These are phyloP conservation scores for Carex kokanica DNA, from an alignment of 176 grass and related monocot genomes.

Conservation along the genomic window DNA sequence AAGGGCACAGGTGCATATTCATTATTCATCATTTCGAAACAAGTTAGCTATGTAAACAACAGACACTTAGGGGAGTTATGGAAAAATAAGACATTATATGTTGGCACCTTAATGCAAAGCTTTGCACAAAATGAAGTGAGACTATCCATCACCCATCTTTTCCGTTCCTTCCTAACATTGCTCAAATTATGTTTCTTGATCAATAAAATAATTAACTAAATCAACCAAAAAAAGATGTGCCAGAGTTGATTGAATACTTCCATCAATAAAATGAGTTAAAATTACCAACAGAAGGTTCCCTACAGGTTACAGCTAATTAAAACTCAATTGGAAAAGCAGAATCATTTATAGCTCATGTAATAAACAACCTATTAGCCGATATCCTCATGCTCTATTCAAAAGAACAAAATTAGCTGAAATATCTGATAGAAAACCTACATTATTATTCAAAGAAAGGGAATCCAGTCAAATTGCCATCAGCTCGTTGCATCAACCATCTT, in stretches of 20 bases:
- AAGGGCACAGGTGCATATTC: neutral
- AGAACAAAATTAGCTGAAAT: slow-evolving; percentile 5
- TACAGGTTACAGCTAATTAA: neutral
- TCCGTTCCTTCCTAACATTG: slow-evolving; percentile 32
- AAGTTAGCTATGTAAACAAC: neutral
- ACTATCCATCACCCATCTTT: slow-evolving; percentile 36
- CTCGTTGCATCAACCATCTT: slow-evolving; percentile 78
- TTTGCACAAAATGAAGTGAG: slow-evolving; percentile 33
- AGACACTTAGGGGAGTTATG: neutral
- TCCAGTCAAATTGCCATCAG: slow-evolving; percentile 34
- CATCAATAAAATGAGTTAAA: neutral
- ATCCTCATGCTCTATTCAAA: neutral
- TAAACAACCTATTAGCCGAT: neutral
- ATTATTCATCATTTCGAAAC: neutral
- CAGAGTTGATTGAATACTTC: neutral
- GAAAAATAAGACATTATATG: slow-evolving; percentile 4
- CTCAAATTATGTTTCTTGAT: slow-evolving; percentile 24
- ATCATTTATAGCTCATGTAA: neutral
- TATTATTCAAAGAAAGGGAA: slow-evolving; percentile 38
- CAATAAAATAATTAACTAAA: neutral
- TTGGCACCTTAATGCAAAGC: slow-evolving; percentile 29
- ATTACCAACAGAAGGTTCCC: neutral
- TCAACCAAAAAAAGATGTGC: neutral
- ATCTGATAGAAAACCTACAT: slow-evolving; percentile 52
- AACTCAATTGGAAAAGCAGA: slow-evolving; percentile 10